Conservation (phyloP, 1,139 yeast genomes). For the Zygoascus sp. region DNA sequence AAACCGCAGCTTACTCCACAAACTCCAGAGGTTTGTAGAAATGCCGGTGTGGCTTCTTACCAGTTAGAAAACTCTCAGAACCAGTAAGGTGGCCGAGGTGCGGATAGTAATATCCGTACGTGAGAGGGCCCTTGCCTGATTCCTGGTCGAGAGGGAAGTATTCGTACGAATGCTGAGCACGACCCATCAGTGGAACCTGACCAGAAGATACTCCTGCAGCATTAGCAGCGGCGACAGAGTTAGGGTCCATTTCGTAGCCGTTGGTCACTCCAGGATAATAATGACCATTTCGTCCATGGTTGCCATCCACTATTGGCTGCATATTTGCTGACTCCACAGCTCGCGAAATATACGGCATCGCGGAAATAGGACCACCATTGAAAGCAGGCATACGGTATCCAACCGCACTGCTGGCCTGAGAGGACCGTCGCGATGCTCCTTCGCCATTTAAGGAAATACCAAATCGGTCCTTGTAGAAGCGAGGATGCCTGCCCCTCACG, state of each 20-base stretch:
- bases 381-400: constrained; percentile 1
- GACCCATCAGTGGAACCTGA: background rate
- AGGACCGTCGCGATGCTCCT: constrained; percentile 9
- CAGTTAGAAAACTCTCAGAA: background rate
- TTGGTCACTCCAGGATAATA: background rate
- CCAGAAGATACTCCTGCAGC: background rate
- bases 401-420: background rate
- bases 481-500: constrained; percentile 63
- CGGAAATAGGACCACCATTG: background rate
- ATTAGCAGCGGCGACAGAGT: background rate
- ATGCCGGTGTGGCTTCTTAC: constrained; percentile 2
- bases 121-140: constrained; percentile 10
- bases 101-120: constrained; percentile 16
- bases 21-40: constrained; percentile 8
- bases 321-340: background rate
- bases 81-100: constrained; percentile 12
- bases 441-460: constrained; percentile 12
- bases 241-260: background rate
- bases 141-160: constrained; percentile 15
- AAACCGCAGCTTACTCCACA: background rate
- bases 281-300: background rate
- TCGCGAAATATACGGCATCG: background rate
- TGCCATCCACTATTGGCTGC: background rate
- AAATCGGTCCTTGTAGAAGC: constrained; percentile 41
- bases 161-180: constrained; percentile 7